These are phyloP conservation scores for Fomitiporia mediterranea DNA, from an alignment of 1,284 basidiomycete species.

Conservation along the genomic window DNA sequence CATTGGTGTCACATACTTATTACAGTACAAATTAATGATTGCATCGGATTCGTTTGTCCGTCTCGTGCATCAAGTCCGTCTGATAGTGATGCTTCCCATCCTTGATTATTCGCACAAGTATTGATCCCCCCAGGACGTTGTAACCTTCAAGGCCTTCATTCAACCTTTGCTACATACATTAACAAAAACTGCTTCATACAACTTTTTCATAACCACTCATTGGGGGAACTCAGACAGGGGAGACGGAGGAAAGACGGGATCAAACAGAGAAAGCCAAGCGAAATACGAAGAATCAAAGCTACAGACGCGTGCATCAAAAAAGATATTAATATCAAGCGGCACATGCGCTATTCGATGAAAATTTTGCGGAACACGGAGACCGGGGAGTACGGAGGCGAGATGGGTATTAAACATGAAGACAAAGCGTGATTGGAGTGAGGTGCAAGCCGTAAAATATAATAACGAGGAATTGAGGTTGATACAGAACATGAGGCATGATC, in stretches of 20 bases:
- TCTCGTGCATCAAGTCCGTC: slow-evolving; percentile 2
- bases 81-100: not conserved
- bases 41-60: not conserved
- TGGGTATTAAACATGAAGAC: not conserved
- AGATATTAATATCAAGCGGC: not conserved
- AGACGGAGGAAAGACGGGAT: not conserved
- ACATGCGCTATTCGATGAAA: not conserved
- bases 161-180: too few relatives aligned
- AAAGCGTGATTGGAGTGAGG: slow-evolving; percentile 3
- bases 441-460: not conserved
- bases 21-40: not conserved
- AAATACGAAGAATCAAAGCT: slow-evolving; percentile 3
- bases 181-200: too few relatives aligned
- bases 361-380: not conserved
- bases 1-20: too few relatives aligned
- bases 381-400: not conserved
- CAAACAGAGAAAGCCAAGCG: not conserved
- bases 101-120: too few relatives aligned
- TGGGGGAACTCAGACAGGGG: too few relatives aligned
- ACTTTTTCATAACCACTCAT: too few relatives aligned
- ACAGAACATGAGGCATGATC: not conserved
- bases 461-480: not conserved
- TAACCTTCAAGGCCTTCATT: too few relatives aligned
- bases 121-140: too few relatives aligned
- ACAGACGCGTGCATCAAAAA: not conserved